A percentile compares a stretch with the other conserved stretches of the same genome.
These are phyloP conservation scores for Dujonia santamariae DNA, from an alignment of 1,139 yeast species.

Conservation along the genomic window DNA sequence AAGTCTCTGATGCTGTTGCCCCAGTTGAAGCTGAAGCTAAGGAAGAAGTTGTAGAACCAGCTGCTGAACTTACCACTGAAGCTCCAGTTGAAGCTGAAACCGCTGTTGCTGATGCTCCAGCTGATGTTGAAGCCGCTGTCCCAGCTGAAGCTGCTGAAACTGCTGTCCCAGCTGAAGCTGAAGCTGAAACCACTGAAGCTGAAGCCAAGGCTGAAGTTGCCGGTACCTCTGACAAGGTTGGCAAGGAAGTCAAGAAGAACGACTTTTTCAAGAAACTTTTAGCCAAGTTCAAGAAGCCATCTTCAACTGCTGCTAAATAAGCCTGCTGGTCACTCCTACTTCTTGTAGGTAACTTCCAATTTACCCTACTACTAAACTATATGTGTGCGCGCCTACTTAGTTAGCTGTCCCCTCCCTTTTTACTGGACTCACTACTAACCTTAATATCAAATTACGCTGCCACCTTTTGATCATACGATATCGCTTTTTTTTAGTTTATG, in stretches of 20 bases:
- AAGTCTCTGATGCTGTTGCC: conserved; percentile 10
- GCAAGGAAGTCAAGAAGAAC: conserved; percentile 43
- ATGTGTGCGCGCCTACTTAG: too few relatives aligned
- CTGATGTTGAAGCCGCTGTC: conserved; percentile 14
- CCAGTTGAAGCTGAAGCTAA: conserved; percentile 26
- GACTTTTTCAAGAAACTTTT: conserved; percentile 49
- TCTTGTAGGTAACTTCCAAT: too few relatives aligned
- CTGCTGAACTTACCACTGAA: conserved; percentile 11
- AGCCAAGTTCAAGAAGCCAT: conserved; percentile 45
- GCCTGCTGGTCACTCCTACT: background rate
- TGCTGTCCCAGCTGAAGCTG: conserved; percentile 20
- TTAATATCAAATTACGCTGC: too few relatives aligned
- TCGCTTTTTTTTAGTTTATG: too few relatives aligned
- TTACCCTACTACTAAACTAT: too few relatives aligned
- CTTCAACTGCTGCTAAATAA: conserved; percentile 26
- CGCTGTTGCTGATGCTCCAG: conserved; percentile 11
- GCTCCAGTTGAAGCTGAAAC: conserved; percentile 11
- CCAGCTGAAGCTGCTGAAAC: conserved; percentile 15
- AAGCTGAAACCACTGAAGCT: conserved; percentile 16
- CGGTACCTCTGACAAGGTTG: conserved; percentile 24
- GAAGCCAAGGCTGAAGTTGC: conserved; percentile 31
- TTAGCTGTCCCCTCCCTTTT: too few relatives aligned
- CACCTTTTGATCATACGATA: too few relatives aligned
- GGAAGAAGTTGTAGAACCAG: conserved; percentile 14
- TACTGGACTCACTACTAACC: too few relatives aligned